Base-by-base conservation (phyloP, 2,329 filamentous ascomycete species). In the Ophiognomonia clavigignenti-juglandacearum region DNA sequence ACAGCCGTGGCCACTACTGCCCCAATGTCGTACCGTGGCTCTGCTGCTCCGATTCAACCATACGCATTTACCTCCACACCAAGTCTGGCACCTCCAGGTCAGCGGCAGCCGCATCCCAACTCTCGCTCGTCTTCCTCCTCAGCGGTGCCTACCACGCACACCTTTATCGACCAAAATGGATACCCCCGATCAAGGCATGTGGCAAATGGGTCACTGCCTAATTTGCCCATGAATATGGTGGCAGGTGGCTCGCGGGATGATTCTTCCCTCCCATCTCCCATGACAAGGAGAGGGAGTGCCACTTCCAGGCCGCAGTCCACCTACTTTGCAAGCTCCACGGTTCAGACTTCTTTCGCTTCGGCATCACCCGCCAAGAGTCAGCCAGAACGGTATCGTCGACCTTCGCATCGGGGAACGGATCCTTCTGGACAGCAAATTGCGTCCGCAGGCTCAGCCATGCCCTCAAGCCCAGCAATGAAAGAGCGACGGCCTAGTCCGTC, bases 371-470 rank as follows among this genome's bases (percentile, higher is more conserved):
- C 72, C 38, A 90, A 89, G 59, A 73, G 83, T 19, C 82, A 86
- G 1, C 88, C 88, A 1, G 90, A 96, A 63, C 82, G 92, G 50
- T 96, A 96, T 63, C 80, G 90, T 57, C 84, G 90, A 42, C 65
- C 75, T 50, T 74, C 74, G 46, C 72, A 77, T 48, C 77, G 78
- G 55, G 72, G 78, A 51, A 66, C 70, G 14, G 80, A 82, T n/a
- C 51, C 57, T 3, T 45, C 60, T 36, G 52, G 53, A 8, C 52
- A 60, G 37, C 66, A 62, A 26, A 54, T 51, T 32, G 56, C 61
- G 26, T 59, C 53, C 44, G 59, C 61, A 48, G 51, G 51, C 38
- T 73, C 73, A 29, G 67, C 70, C 19, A 59, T 64, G 20, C 68
- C 74, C n/a, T 75, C 75, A 19, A 70, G 73, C 34, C 61, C 70